Evolutionary conservation across 169 alveolate species (phyloP).

Genomic region (Babesia ovata): DNA sequence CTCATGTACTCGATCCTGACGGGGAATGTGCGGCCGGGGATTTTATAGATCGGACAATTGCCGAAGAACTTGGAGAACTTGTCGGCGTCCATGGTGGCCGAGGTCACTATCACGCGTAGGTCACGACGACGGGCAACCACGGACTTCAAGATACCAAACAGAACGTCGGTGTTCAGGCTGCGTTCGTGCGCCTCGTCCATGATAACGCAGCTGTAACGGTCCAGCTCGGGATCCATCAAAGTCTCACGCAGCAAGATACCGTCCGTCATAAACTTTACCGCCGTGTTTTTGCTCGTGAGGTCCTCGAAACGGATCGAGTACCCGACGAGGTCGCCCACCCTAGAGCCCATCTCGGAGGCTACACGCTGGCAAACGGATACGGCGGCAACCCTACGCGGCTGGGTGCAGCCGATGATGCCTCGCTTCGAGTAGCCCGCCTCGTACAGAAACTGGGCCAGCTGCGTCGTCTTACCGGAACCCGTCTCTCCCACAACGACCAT

Average conservation of each 20-base stretch:
- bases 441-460: conserved; percentile 93
- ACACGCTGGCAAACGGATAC: conserved; percentile 99
- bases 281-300: conserved; percentile 91
- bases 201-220: conserved; percentile 94
- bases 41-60: conserved; percentile 95
- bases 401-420: conserved; percentile 99
- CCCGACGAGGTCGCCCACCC: conserved; percentile 97
- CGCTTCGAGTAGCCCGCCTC: conserved; percentile 92
- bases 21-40: conserved; percentile 99
- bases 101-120: conserved; percentile 95
- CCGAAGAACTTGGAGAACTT: conserved; percentile 98
- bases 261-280: conserved; percentile 99
- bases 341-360: conserved; percentile 95
- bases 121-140: conserved; percentile 95
- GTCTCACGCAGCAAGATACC: conserved; percentile 99
- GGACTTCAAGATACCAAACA: conserved; percentile 97
- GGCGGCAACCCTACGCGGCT: conserved; percentile 99
- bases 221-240: conserved; percentile 96
- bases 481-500: conserved; percentile 99
- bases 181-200: conserved; percentile 99
- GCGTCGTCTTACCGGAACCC: conserved; percentile 99
- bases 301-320: conserved; percentile 99
- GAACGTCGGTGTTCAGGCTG: conserved; percentile 98
- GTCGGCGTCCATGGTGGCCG: conserved; percentile 99
- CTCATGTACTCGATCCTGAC: conserved; percentile 93